phyloP scores from a whole-genome alignment of 345 rosid genomes.

The Pugionium dolabratum region DNA sequence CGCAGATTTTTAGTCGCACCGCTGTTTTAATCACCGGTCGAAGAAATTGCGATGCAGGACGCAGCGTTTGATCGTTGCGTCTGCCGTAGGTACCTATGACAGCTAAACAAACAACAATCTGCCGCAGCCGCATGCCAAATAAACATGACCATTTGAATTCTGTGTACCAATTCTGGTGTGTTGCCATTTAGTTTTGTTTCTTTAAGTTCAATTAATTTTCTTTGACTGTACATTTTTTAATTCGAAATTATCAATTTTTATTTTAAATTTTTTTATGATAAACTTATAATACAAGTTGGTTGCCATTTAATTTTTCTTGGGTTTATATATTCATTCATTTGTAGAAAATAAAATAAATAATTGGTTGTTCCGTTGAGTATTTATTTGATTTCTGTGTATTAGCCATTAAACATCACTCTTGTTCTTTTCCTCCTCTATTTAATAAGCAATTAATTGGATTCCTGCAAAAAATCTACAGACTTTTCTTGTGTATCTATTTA shows the following conservation, averaged over 20 bases:
- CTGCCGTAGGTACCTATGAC: too few relatives aligned
- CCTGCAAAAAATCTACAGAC: slow-evolving; percentile 34
- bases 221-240: slow-evolving; percentile 47
- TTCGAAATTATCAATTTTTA: slow-evolving; percentile 51
- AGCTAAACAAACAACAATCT: too few relatives aligned
- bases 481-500: slow-evolving; percentile 22
- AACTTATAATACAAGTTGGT: slow-evolving; percentile 50
- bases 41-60: too few relatives aligned
- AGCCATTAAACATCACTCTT: slow-evolving; percentile 55
- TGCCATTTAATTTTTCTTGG: slow-evolving; percentile 67
- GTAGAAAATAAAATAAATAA: slow-evolving; percentile 44
- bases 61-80: too few relatives aligned
- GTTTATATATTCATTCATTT: slow-evolving; percentile 57
- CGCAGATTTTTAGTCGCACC: too few relatives aligned
- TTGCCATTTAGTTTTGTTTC: slow-evolving; percentile 47
- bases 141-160: slow-evolving; percentile 25
- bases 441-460: slow-evolving; percentile 54
- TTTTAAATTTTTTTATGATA: slow-evolving; percentile 34
- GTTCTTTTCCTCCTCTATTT: slow-evolving; percentile 38
- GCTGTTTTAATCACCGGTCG: too few relatives aligned
- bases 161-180: slow-evolving; percentile 45
- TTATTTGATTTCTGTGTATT: slow-evolving; percentile 37
- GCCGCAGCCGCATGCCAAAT: too few relatives aligned
- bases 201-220: slow-evolving; percentile 54
- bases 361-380: slow-evolving; percentile 40